Conservation (phyloP, 2,329 filamentous ascomycete species). For the Clonostachys rosea region DNA sequence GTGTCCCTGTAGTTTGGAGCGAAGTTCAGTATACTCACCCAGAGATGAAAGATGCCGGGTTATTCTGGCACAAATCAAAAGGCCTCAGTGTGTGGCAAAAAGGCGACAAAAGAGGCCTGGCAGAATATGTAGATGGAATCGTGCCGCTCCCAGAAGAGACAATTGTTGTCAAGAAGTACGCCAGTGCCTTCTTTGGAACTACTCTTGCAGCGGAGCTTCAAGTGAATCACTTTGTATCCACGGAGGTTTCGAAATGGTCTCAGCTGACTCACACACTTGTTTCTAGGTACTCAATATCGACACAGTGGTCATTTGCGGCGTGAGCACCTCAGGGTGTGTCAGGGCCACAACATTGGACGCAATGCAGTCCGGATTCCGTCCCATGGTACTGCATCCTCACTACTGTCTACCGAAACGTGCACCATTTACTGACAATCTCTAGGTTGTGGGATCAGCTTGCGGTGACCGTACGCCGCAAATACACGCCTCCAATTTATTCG, state of each 20-base stretch:
- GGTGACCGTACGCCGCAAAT: conserved; percentile 37
- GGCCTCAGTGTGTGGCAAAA: conserved; percentile 31
- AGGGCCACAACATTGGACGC: conserved; percentile 36
- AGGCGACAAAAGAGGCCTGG: conserved; percentile 28
- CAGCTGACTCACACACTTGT: too few species aligned
- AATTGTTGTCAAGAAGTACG: conserved; percentile 34
- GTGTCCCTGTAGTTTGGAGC: conserved; percentile 35
- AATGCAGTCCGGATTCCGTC: conserved; percentile 34
- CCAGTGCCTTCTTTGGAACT: conserved; percentile 39
- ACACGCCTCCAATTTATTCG: conserved; percentile 36
- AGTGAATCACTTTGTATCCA: conserved; percentile 12
- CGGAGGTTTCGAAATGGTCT: too few species aligned
- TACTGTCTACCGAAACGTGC: too few species aligned
- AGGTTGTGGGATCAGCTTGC: conserved; percentile 37
- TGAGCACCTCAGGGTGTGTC: conserved; percentile 41
- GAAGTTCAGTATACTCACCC: conserved; percentile 32
- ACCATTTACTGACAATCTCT: neutral
- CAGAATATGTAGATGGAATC: conserved; percentile 28
- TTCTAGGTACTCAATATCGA: too few species aligned
- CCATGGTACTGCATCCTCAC: conserved; percentile 26
- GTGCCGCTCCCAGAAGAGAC: conserved; percentile 25
- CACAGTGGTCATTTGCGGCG: conserved; percentile 38
- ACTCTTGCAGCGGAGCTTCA: conserved; percentile 31
- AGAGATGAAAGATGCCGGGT: conserved; percentile 36
- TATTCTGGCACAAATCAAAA: conserved; percentile 36